Base-by-base conservation (phyloP, 441 rosid genomes). In the Corymbia citriodora region DNA sequence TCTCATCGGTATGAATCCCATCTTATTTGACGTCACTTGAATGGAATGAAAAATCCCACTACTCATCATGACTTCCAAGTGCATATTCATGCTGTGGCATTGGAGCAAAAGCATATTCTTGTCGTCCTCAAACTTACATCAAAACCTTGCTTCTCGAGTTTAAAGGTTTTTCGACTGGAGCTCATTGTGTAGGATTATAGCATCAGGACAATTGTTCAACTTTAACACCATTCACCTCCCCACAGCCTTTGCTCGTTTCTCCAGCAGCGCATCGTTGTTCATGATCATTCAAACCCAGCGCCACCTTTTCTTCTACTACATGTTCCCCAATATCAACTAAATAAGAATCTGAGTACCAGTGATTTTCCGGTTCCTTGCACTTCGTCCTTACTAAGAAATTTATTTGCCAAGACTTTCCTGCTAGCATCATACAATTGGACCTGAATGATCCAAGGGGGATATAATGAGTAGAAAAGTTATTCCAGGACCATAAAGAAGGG, bases 301-400 rank as follows among this genome's bases (percentile, higher is more conserved):
- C 85, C 87, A 48, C 63, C 36, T 89, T 91, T 57, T 87, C 90
- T 68, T 92, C 88, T 88, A 52, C 92, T 92, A 89, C 92, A 91
- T 90, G 89, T 90, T 94, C 96, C 92, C 94, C 96, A 68, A 95
- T 90, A 55, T 95, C 94, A 87, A 95, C 98, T 92, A 93, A 83
- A 92, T 95, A 91, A 92, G 92, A 91, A 89, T 92, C 92, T 33
- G 90, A 95, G 94, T 55, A 89, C 79, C 87, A 95, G 72, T 61
- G 94, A 92, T 88, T 92, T 95, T 55, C 95, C 93, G 52, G 93
- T 90, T 89, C 88, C 90, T 89, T 95, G 86, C 86, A 89, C 91
- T 92, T 95, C 94, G 88, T 94, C 92, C 92, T 93, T 93, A 90
- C 94, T 92, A 87, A 95, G 96, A 91, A 92, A 94, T 93, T 94